Conservation (phyloP, 2,329 filamentous ascomycete genomes). For the Aspergillus glaucus region DNA sequence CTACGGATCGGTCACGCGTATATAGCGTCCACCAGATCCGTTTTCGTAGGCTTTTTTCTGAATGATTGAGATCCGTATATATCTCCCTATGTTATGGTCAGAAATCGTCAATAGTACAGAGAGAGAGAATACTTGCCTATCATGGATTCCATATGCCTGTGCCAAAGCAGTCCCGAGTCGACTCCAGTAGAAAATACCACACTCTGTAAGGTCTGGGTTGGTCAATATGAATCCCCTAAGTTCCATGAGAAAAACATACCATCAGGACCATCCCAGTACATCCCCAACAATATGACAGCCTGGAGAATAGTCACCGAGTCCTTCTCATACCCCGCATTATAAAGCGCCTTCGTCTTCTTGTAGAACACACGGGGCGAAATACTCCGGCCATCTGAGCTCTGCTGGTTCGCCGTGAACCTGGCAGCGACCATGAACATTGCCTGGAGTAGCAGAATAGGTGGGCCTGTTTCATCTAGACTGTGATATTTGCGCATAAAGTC, state of each 20-base stretch:
- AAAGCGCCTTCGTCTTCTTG: conserved; percentile 10
- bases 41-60: conserved; percentile 5
- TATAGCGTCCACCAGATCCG: conserved; percentile 13
- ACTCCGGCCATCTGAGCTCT: not conserved
- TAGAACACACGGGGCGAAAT: conserved; percentile 6
- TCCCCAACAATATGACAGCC: conserved; percentile 6
- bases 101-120: not conserved
- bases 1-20: conserved; percentile 10
- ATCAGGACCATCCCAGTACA: conserved; percentile 11
- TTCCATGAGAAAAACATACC: conserved; percentile 2
- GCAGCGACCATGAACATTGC: conserved; percentile 10
- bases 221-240: conserved; percentile 1
- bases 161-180: conserved; percentile 10
- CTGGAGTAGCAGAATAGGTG: conserved; percentile 8
- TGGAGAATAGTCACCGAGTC: conserved; percentile 3
- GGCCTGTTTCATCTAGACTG: not conserved
- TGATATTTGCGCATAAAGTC: conserved; percentile 8
- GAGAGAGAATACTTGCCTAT: not conserved
- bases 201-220: conserved; percentile 8
- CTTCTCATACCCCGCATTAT: conserved; percentile 9
- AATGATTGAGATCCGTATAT: conserved; percentile 1
- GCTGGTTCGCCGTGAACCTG: not conserved
- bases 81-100: conserved; percentile 4
- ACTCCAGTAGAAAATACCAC: conserved; percentile 12
- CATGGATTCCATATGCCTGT: conserved; percentile 6